A percentile compares a stretch with the other conserved stretches of the same genome.
Evolutionary conservation across 441 rosid genomes (phyloP).

Genomic region (Gossypium aridum): DNA sequence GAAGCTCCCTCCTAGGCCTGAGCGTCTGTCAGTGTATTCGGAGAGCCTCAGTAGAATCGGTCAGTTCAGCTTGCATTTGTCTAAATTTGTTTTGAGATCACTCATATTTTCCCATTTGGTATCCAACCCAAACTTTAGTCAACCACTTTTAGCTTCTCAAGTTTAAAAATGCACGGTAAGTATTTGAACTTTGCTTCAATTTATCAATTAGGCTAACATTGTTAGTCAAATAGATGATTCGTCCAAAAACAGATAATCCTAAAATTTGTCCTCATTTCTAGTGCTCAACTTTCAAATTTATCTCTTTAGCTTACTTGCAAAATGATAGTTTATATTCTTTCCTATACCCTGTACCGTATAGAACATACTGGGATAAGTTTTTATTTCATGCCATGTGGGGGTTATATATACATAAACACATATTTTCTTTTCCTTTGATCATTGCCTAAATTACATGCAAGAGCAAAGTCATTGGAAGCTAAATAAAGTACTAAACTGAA

Average conservation of each 20-base stretch:
- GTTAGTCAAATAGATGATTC: not conserved
- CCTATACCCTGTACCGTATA: not conserved
- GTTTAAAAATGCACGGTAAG: not conserved
- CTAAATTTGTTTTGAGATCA: not conserved
- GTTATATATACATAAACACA: not conserved
- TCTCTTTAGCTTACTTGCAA: not conserved
- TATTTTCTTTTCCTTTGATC: not conserved
- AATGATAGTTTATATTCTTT: not conserved
- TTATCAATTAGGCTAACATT: not conserved
- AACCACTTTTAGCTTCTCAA: not conserved
- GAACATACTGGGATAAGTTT: not conserved
- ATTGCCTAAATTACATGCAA: not conserved
- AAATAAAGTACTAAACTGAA: not conserved
- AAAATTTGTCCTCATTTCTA: not conserved
- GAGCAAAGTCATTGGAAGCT: not conserved
- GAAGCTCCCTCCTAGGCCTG: conserved; percentile 56
- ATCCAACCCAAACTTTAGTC: not conserved
- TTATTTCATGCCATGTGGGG: not conserved
- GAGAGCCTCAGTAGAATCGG: conserved; percentile 53
- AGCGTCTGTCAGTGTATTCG: conserved; percentile 59
- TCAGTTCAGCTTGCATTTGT: conserved; percentile 19
- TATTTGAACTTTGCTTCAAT: not conserved
- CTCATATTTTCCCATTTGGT: not conserved
- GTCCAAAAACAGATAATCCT: not conserved
- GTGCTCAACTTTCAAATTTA: not conserved